These are phyloP conservation scores for Globisporangium barbulae DNA, from an alignment of 352 stramenopile species.

Conservation along the genomic window DNA sequence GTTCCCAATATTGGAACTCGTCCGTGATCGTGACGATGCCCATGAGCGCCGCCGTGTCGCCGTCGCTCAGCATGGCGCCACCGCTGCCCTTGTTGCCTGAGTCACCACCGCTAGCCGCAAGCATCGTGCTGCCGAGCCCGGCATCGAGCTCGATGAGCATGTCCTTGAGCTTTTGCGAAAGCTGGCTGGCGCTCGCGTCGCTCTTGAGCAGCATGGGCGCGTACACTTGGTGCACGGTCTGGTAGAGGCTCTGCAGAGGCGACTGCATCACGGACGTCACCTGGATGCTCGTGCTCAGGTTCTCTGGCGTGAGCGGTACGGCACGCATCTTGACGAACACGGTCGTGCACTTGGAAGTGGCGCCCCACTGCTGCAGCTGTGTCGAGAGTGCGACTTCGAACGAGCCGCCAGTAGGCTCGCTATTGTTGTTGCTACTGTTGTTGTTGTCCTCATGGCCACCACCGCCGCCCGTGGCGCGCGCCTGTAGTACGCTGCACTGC, in stretches of 20 bases:
- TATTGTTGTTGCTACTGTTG: constrained; percentile 15
- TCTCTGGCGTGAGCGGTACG: constrained; percentile 52
- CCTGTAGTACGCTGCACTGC: constrained; percentile 56
- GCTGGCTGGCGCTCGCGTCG: constrained; percentile 32
- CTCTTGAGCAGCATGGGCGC: constrained; percentile 67
- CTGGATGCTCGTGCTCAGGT: constrained; percentile 70
- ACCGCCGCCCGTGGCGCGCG: constrained; percentile 20
- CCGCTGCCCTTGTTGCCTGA: constrained; percentile 16
- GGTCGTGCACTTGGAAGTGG: constrained; percentile 21
- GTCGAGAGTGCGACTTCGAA: constrained; percentile 27
- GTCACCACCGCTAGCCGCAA: constrained; percentile 12
- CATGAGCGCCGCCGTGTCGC: constrained; percentile 45
- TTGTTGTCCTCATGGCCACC: constrained; percentile 10
- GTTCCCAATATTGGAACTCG: constrained; percentile 88
- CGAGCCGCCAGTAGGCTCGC: background rate
- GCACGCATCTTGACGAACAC: constrained; percentile 67
- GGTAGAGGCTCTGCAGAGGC: constrained; percentile 77
- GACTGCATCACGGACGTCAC: constrained; percentile 65
- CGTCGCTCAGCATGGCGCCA: constrained; percentile 25
- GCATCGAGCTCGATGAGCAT: constrained; percentile 71
- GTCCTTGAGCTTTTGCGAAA: constrained; percentile 84
- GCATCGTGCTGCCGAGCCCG: constrained; percentile 46
- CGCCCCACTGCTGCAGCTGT: constrained; percentile 20
- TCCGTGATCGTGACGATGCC: constrained; percentile 82
- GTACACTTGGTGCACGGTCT: constrained; percentile 80